Conservation (phyloP, 2,329 filamentous ascomycete species). For the Corniculantispora saksenae region DNA sequence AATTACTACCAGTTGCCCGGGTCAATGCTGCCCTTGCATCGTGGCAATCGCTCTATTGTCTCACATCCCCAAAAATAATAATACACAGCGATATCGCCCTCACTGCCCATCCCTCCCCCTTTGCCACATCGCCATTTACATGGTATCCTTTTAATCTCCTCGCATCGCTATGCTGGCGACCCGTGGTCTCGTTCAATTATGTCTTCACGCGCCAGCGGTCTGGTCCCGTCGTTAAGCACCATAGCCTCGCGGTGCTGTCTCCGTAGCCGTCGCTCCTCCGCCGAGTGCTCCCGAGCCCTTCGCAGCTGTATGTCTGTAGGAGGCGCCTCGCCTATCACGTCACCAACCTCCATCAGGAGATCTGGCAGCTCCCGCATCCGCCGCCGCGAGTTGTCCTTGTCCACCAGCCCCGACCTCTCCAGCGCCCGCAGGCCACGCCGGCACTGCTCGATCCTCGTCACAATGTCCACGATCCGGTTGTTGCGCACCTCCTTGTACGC, state of each 20-base stretch:
- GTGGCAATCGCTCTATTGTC: background rate
- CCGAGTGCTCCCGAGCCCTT: constrained; percentile 52
- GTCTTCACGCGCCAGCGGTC: constrained; percentile 71
- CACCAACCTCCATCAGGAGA: constrained; percentile 36
- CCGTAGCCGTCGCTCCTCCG: constrained; percentile 70
- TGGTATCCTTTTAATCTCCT: background rate
- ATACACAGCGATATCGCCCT: background rate
- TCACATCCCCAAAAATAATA: background rate
- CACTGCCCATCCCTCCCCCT: background rate
- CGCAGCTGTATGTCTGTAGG: constrained; percentile 31
- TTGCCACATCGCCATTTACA: background rate
- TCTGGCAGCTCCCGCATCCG: constrained; percentile 34
- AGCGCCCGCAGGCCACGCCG: constrained; percentile 53
- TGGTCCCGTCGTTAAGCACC: constrained; percentile 84
- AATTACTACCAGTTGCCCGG: background rate
- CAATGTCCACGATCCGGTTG: constrained; percentile 56
- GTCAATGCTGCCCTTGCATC: background rate
- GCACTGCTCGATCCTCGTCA: constrained; percentile 50
- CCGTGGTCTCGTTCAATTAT: constrained; percentile 70
- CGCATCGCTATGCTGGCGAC: constrained; percentile 33
- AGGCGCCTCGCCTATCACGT: constrained; percentile 28
- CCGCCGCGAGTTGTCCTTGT: constrained; percentile 33
- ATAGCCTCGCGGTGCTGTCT: constrained; percentile 83
- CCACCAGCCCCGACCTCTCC: constrained; percentile 50
- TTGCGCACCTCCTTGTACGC: constrained; percentile 50